Evolutionary conservation across 1,139 yeast genomes (phyloP).

Genomic region (Debaryomycetaceae sp.): DNA sequence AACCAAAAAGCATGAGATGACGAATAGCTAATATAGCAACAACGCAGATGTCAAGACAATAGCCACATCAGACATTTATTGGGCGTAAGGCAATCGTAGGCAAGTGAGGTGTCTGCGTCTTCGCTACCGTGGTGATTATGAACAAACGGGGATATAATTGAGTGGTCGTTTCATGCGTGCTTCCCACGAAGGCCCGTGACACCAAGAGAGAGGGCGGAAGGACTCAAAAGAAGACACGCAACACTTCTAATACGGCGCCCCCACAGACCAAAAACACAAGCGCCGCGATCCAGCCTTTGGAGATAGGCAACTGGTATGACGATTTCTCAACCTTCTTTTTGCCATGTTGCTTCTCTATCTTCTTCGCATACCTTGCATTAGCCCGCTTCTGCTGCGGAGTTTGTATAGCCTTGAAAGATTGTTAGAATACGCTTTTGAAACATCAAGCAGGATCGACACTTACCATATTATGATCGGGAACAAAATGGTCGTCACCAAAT

Average conservation of each 20-base stretch:
- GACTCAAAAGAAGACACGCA: constrained; percentile 45
- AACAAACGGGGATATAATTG: too few relatives aligned
- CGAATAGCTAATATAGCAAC: too few relatives aligned
- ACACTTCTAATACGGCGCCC: constrained; percentile 72
- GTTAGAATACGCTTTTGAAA: constrained; percentile 1
- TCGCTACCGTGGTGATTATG: too few relatives aligned
- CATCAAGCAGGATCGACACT: background rate
- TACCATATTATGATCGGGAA: constrained; percentile 1
- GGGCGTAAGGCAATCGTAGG: too few relatives aligned
- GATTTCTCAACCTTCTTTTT: constrained; percentile 42
- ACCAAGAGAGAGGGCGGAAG: too few relatives aligned
- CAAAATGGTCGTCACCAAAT: background rate
- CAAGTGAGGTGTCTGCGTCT: too few relatives aligned
- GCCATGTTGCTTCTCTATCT: constrained; percentile 66
- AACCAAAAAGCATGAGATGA: too few relatives aligned
- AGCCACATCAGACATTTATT: too few relatives aligned
- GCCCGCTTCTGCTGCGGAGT: constrained; percentile 85
- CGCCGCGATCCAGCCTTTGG: constrained; percentile 55
- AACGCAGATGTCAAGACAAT: too few relatives aligned
- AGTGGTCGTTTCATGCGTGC: too few relatives aligned
- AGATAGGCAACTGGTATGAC: constrained; percentile 40
- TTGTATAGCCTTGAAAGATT: constrained; percentile 43
- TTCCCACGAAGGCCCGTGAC: too few relatives aligned
- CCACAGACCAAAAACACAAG: constrained; percentile 74
- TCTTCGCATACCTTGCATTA: constrained; percentile 74